A percentile compares a stretch with the other conserved stretches of the same genome.
Evolutionary conservation across 1,139 yeast genomes (phyloP).

Genomic region (Taiozyma sp.): DNA sequence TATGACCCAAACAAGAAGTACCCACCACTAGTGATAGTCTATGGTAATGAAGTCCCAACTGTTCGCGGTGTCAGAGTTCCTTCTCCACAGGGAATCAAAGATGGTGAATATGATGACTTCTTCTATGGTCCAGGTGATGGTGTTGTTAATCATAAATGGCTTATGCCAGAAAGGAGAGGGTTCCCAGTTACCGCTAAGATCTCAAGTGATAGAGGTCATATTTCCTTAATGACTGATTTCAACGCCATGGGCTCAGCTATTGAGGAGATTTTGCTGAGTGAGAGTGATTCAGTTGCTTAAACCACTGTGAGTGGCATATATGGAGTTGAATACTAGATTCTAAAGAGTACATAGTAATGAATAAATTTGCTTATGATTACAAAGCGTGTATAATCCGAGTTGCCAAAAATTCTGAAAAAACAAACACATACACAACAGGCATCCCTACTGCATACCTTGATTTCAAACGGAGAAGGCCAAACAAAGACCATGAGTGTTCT

Average conservation of each 20-base stretch:
- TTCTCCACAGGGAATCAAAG: constrained; percentile 55
- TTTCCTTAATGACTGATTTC: constrained; percentile 70
- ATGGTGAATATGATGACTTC: constrained; percentile 72
- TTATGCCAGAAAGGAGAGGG: constrained; percentile 73
- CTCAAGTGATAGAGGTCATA: constrained; percentile 69
- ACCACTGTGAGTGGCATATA: neutral
- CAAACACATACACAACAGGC: too few species aligned
- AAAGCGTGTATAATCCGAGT: too few species aligned
- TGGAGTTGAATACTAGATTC: neutral
- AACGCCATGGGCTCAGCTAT: constrained; percentile 70
- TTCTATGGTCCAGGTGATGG: constrained; percentile 93
- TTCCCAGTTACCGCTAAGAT: constrained; percentile 68
- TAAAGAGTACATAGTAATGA: too few species aligned
- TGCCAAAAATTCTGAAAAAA: too few species aligned
- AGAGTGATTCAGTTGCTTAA: constrained; percentile 22
- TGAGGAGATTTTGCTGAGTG: constrained; percentile 52
- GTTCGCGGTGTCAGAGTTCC: constrained; percentile 72
- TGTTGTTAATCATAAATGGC: constrained; percentile 77
- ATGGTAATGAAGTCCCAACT: constrained; percentile 80
- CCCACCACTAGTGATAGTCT: constrained; percentile 82
- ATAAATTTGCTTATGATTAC: too few species aligned
- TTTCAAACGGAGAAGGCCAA: neutral
- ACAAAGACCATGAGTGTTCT: constrained; percentile 47
- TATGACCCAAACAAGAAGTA: constrained; percentile 47
- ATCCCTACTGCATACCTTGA: too few species aligned